These are phyloP conservation scores for Cunninghamia lanceolata DNA, from an alignment of 75 land plant genomes.

Conservation along the genomic window DNA sequence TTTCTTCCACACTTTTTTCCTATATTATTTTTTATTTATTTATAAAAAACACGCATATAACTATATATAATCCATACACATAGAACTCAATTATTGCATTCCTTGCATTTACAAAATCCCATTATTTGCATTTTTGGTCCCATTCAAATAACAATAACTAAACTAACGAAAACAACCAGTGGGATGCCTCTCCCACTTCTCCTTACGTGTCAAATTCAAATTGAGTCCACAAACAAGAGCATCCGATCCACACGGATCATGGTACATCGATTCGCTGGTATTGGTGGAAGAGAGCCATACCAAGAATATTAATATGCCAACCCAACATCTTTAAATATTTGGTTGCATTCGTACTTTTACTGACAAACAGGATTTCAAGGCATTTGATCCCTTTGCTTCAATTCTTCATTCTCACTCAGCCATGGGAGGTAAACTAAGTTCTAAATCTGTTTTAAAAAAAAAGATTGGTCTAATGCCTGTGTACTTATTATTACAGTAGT, in stretches of 20 bases:
- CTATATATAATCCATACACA: no score
- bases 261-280: background rate
- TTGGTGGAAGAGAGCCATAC: background rate
- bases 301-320: background rate
- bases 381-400: background rate
- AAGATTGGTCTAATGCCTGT: background rate
- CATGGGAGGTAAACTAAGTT: background rate
- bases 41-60: no score
- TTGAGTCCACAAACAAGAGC: background rate
- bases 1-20: no score
- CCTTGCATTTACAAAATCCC: background rate
- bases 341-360: background rate
- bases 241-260: background rate
- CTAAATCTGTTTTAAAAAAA: background rate
- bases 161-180: background rate
- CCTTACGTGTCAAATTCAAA: background rate
- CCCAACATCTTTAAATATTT: background rate
- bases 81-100: no score
- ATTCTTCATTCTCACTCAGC: background rate
- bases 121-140: background rate
- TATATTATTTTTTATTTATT: no score
- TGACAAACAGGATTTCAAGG: background rate
- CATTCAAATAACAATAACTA: background rate
- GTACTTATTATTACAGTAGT: background rate
- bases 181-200: no score